Evolutionary conservation across 2,329 filamentous ascomycete genomes (phyloP).

Genomic region (Macrophomina tecta): DNA sequence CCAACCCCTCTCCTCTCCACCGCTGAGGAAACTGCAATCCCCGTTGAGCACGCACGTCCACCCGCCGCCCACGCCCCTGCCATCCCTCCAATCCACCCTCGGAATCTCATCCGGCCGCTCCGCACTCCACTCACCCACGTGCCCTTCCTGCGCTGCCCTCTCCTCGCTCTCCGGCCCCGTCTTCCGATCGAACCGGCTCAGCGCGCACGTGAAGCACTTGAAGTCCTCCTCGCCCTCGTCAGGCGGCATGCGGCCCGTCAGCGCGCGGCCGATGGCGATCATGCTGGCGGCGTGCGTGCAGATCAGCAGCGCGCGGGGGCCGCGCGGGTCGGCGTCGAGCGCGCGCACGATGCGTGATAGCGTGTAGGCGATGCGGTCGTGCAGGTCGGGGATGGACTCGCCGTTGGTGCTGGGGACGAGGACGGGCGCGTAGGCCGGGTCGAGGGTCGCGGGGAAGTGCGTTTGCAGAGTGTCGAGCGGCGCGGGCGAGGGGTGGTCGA

Average conservation of each 20-base stretch:
- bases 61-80: conserved; percentile 71
- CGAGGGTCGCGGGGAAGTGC: conserved; percentile 69
- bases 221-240: conserved; percentile 80
- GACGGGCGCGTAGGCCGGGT: conserved; percentile 64
- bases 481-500: conserved; percentile 83
- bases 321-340: conserved; percentile 71
- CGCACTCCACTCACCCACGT: conserved; percentile 36
- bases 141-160: conserved; percentile 26
- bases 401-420: conserved; percentile 74
- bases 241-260: conserved; percentile 79
- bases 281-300: conserved; percentile 90
- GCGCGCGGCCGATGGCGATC: conserved; percentile 80
- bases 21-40: conserved; percentile 80
- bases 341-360: conserved; percentile 73
- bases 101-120: conserved; percentile 46
- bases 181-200: conserved; percentile 69
- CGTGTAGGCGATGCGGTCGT: conserved; percentile 76
- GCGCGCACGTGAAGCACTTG: conserved; percentile 79
- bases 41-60: conserved; percentile 84
- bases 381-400: conserved; percentile 79
- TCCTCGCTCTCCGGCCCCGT: conserved; percentile 33
- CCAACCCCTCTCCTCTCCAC: conserved; percentile 89
- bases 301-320: conserved; percentile 72
- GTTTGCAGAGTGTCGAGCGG: conserved; percentile 64
- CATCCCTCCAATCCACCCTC: conserved; percentile 60